Percentiles rank a stretch among this genome's conserved stretches.
Evolutionary conservation across 768 basidiomycete species (phyloP).

Genomic region (Trametes maxima): DNA sequence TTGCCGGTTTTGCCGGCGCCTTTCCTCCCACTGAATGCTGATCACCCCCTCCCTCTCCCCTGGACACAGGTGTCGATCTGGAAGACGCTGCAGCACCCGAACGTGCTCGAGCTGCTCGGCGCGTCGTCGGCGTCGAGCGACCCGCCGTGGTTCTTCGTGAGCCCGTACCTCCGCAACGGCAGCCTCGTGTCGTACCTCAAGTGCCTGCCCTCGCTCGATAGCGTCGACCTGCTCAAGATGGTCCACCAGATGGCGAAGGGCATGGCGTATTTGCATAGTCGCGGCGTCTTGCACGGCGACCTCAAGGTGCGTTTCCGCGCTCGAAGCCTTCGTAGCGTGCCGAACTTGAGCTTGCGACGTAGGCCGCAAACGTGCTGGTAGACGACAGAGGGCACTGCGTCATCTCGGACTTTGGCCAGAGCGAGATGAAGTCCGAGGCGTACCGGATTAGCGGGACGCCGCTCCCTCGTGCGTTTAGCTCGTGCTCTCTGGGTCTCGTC

Average conservation of each 20-base stretch:
- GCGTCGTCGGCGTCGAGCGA: constrained; percentile 73
- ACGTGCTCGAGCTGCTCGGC: constrained; percentile 75
- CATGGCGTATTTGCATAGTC: constrained; percentile 77
- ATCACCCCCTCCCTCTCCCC: background rate
- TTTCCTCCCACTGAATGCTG: background rate
- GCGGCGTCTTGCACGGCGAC: constrained; percentile 77
- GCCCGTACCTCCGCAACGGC: constrained; percentile 69
- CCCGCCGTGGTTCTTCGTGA: constrained; percentile 52
- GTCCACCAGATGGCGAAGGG: constrained; percentile 78
- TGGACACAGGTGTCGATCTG: constrained; percentile 48
- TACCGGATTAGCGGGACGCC: constrained; percentile 56
- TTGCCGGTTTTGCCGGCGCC: background rate
- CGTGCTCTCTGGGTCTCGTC: background rate
- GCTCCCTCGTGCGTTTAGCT: constrained; percentile 31
- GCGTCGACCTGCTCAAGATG: constrained; percentile 55
- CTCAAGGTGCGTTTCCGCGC: constrained; percentile 56
- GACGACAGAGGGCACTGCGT: constrained; percentile 67
- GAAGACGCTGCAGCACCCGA: constrained; percentile 66
- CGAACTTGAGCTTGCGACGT: background rate
- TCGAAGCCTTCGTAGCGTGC: background rate
- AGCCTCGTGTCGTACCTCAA: constrained; percentile 63
- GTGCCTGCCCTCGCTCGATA: constrained; percentile 31
- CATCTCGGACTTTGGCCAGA: constrained; percentile 84
- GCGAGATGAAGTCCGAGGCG: constrained; percentile 75
- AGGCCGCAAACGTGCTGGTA: constrained; percentile 79